These are phyloP conservation scores for Sclerotinia borealis DNA, from an alignment of 2,329 filamentous ascomycete genomes.

Conservation along the genomic window DNA sequence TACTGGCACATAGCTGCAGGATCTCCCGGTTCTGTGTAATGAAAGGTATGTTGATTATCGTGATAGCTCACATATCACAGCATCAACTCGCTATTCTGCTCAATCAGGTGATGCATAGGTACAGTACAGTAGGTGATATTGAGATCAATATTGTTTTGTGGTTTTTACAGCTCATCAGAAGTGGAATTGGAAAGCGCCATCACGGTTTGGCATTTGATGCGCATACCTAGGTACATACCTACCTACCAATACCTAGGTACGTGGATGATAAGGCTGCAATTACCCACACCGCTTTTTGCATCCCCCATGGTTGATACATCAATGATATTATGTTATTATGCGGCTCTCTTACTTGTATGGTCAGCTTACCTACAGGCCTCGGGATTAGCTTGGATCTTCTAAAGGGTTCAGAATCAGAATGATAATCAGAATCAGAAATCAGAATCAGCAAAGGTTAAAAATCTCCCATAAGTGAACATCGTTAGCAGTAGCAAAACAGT, in stretches of 20 bases:
- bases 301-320: not conserved
- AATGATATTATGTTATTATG: not conserved
- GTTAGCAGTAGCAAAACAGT: not conserved
- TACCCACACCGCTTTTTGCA: conserved; percentile 26
- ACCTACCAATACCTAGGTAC: too few species aligned
- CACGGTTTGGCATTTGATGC: not conserved
- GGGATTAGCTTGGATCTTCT: not conserved
- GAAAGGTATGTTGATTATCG: conserved; percentile 11
- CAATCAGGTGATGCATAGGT: conserved; percentile 21
- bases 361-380: not conserved
- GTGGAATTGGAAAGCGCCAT: conserved; percentile 19
- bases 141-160: not conserved
- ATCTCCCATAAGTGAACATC: not conserved
- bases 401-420: too few species aligned
- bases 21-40: conserved; percentile 14
- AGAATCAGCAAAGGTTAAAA: not conserved
- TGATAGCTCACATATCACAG: conserved; percentile 20
- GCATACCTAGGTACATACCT: too few species aligned
- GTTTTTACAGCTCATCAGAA: not conserved
- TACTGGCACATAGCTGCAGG: not conserved
- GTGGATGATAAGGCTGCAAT: not conserved
- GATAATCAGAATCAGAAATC: not conserved
- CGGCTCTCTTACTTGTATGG: not conserved
- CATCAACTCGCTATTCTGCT: conserved; percentile 17
- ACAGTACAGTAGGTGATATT: not conserved